Base-by-base conservation (phyloP, 2,329 filamentous ascomycete genomes). In the Parascedosporium putredinis region DNA sequence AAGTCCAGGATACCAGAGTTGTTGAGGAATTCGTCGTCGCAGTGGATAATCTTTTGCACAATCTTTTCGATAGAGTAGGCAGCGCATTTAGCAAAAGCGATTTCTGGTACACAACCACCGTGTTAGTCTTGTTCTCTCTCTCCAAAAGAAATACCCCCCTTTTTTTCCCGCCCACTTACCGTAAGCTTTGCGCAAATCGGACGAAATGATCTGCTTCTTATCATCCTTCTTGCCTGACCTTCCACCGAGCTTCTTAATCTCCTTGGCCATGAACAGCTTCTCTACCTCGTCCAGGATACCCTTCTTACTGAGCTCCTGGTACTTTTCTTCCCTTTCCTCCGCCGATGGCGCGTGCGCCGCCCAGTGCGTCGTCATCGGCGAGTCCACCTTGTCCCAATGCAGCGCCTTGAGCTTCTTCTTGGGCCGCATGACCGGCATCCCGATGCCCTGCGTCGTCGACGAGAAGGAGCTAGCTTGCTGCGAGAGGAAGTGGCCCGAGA, bases 321-420 rank as follows among this genome's bases (percentile, higher is more conserved):
- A 97, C 66, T 96, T 96, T 68, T 95, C 88, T 69, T 98, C 93
- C 62, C 90, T 88, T 53, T 86, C 86, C 63, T 94, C 84, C 4
- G 83, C 79, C n/a, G 88, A 94, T 4, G 88, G 85, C 25, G 86
- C 80, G 64, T 95, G 88, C 6, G 81, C 77, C 29, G 89, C 90
- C 91, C 91, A 97, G 58, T 96, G 87, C 49, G 91, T 96, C 47
- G 88, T 86, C 63, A 93, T 82, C 20, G 89, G 87, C 49, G 86
- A 79, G 67, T 98, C 93, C 50, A 98, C 88, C 73, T 97, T 97
- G 69, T 98, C 93, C 91, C 93, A 97, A 71, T 98, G 93, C 57
- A 98, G 76, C 52, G 91, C 91, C 80, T 98, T 98, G 67, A 98
- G 88, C 75, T 97, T 98, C 81, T 95, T 97, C 79, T 96, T 97